Evolutionary conservation across 208 protist genomes (phyloP), one percentile per base, ranked within the genome.

Genomic region (Trypanosoma mega): DNA sequence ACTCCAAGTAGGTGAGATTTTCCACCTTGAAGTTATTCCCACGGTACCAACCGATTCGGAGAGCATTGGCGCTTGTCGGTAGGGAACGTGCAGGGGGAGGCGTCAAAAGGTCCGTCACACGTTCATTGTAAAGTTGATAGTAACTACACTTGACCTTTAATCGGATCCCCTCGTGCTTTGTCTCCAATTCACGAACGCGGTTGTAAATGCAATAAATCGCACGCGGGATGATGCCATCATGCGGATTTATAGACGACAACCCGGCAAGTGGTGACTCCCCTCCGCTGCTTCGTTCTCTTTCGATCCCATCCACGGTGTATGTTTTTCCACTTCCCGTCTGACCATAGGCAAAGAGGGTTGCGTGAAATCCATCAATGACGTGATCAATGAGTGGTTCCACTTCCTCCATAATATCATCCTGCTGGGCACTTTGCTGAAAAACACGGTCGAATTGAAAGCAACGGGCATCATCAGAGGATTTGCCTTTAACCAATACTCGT

Each of bases 311-410:
- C 75, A 96, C 92, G 16, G 92, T 97, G 72, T 81, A 78, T 11
- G 87, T 96, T 64, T 97, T 97, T 18, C 92, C 92, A 47, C 85
- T 91, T n/a, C 88, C 88, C 1, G 92, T 97, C 62, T 96, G 88
- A 2, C 92, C 92, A 37, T 97, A 97, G 29, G 85, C 86, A 52
- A 97, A 94, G 0, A 97, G 72, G 8, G 84, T 96, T 1, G 89
- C 86, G 62, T 94, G 85, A 37, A 93, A 80, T 3, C 90, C 90
- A 36, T 90, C 73, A 18, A 96, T 78, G 8, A 87, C 85, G 54
- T 94, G 90, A n/a, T 92, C 80, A 16, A 94, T 66, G 11, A 96
- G 57, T 16, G 87, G 90, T 0, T 52, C 53, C 0, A 92, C 74
- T 39, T 93, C 81, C 12, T 74, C 72, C 58, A 94, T 92, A 8